Evolutionary conservation across 1,284 basidiomycete genomes (phyloP).

Genomic region (Ceratobasidium sp.): DNA sequence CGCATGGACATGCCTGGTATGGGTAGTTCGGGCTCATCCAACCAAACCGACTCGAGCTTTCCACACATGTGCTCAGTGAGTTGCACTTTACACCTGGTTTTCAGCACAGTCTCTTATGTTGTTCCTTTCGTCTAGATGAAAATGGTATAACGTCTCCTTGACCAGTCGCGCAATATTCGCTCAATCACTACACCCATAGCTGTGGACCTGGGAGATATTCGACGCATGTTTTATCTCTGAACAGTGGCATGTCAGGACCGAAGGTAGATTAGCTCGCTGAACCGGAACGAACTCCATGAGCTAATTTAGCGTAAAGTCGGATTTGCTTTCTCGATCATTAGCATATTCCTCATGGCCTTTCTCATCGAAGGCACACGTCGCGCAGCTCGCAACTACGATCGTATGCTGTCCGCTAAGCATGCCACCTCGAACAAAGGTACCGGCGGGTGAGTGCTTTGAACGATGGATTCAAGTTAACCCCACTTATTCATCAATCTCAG

Average conservation of each 20-base stretch:
- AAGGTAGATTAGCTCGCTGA: neutral
- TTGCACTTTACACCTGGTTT: too few relatives aligned
- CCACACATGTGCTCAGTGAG: slow-evolving; percentile 22
- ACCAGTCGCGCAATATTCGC: neutral
- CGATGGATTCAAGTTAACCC: neutral
- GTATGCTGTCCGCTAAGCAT: slow-evolving; percentile 19
- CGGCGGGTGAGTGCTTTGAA: neutral
- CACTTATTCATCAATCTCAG: neutral
- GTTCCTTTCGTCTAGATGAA: slow-evolving; percentile 17
- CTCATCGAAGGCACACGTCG: slow-evolving; percentile 33
- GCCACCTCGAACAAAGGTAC: neutral
- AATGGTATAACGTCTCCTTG: slow-evolving; percentile 6
- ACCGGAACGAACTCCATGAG: neutral
- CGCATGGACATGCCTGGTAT: neutral
- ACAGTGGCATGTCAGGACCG: slow-evolving; percentile 34
- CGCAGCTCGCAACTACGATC: slow-evolving; percentile 33
- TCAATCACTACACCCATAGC: slow-evolving; percentile 1
- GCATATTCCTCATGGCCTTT: slow-evolving; percentile 32
- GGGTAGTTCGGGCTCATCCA: neutral
- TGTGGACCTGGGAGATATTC: slow-evolving; percentile 36
- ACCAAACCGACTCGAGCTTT: neutral
- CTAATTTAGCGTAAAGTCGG: slow-evolving; percentile 34
- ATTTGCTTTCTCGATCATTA: slow-evolving; percentile 41
- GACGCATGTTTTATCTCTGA: slow-evolving; percentile 40
- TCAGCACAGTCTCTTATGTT: neutral